Evolutionary conservation across 2,329 filamentous ascomycete species (phyloP), one percentile per base, ranked within the genome.

Genomic region (Nakataea oryzae): DNA sequence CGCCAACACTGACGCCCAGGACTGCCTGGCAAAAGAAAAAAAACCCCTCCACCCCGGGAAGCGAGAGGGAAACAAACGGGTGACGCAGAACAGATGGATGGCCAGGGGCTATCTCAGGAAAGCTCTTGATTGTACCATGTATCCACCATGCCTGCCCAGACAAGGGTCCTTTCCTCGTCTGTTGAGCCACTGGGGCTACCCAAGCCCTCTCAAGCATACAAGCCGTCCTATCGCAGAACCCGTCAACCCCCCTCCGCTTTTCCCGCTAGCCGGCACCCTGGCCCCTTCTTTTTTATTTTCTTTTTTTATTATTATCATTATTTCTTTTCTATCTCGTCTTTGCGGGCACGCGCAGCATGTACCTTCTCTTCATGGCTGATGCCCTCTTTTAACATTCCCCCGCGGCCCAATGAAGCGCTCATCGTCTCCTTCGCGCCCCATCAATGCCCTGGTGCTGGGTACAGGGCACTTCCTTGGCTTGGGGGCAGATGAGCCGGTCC

Each of bases 81-180:
- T 17, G 24, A 32, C 11, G 56, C 56, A 57, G 64, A 58, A 58
- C n/a, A n/a, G n/a, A 11, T 17, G 11, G 34, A 47, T 17, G 17
- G 34, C 12, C 34, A 13, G 34, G n/a, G 70, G 69, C 74, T 75
- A 76, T 74, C 74, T 73, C 75, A 75, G 74, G 73, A 73, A 67
- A 72, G 70, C 34, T 70, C 71, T 71, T 67, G 66, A 62, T 65
- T 66, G 63, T 66, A 65, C 65, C 65, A 66, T 68, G 65, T 67
- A 66, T 64, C 14, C n/a, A 56, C 63, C 59, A 64, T 62, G 60
- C 66, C 56, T 57, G 56, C 28, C 26, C 11, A 63, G 67, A 68
- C 65, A 66, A 66, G 60, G 64, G 60, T 57, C 54, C 54, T 54
- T 62, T 62, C 60, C 8, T 47, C 4, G 34, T 64, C 56, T 17